Percentiles rank a stretch among this genome's conserved stretches.
Conservation (phyloP, 192 early-diverging fungal species). For the Coemansia sp. region DNA sequence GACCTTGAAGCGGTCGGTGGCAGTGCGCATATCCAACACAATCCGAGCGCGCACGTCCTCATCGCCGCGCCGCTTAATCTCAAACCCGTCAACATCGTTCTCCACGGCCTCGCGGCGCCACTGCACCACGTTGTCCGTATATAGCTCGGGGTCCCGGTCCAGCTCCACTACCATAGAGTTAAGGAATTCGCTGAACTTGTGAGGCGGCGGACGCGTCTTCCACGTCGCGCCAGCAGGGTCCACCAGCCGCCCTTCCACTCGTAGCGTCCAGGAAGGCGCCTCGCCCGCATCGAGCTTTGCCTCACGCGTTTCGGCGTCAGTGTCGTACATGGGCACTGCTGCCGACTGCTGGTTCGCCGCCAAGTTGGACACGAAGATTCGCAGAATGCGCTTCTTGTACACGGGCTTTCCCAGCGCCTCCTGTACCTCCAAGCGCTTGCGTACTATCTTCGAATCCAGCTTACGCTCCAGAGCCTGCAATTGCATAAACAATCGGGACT, state of each 20-base stretch:
- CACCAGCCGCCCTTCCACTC: slow-evolving; percentile 86
- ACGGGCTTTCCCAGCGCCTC: slow-evolving; percentile 78
- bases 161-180: slow-evolving; percentile 83
- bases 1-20: slow-evolving; percentile 82
- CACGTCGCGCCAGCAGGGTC: slow-evolving; percentile 67
- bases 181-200: slow-evolving; percentile 89
- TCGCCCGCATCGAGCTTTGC: slow-evolving; percentile 49
- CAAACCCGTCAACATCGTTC: slow-evolving; percentile 75
- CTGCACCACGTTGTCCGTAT: slow-evolving; percentile 63
- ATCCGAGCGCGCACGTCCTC: slow-evolving; percentile 80
- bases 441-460: slow-evolving; percentile 87
- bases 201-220: slow-evolving; percentile 59
- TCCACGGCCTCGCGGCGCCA: slow-evolving; percentile 44
- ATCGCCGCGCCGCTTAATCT: slow-evolving; percentile 92
- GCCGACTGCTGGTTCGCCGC: slow-evolving; percentile 69
- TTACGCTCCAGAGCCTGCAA: slow-evolving; percentile 86
- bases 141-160: slow-evolving; percentile 75
- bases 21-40: slow-evolving; percentile 75
- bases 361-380: slow-evolving; percentile 91
- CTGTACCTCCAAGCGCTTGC: slow-evolving; percentile 89
- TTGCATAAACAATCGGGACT: slow-evolving; percentile 86
- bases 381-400: slow-evolving; percentile 74
- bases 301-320: slow-evolving; percentile 16
- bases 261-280: slow-evolving; percentile 88
- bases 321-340: slow-evolving; percentile 11